Conservation (phyloP, 306 rosid genomes). For the Pterocarpus macrocarpus region DNA sequence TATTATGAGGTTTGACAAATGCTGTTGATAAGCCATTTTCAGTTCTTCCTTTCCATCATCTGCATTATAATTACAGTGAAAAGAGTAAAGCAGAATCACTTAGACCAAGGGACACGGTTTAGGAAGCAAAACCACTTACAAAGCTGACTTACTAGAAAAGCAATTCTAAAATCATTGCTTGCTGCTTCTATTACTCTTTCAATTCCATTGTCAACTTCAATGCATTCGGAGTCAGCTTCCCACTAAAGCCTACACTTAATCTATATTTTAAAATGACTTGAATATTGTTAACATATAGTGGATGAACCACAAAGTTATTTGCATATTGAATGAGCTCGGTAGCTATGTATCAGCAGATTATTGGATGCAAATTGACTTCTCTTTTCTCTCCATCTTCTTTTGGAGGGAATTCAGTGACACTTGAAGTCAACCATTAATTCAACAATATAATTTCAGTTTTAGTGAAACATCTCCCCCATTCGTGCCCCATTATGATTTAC, state of each 20-base stretch:
- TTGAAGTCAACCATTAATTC: slow-evolving; percentile 10
- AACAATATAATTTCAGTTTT: neutral
- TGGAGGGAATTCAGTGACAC: neutral
- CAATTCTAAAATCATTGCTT: slow-evolving; percentile 38
- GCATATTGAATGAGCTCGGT: neutral
- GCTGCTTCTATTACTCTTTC: slow-evolving; percentile 12
- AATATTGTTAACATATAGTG: slow-evolving; percentile 25
- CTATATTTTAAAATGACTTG: slow-evolving; percentile 29
- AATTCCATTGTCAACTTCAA: slow-evolving; percentile 38
- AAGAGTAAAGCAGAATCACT: slow-evolving; percentile 25
- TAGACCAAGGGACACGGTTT: slow-evolving; percentile 35
- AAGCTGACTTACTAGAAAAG: slow-evolving; percentile 47
- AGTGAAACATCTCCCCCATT: slow-evolving; percentile 8
- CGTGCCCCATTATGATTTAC: neutral
- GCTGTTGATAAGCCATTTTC: slow-evolving; percentile 44
- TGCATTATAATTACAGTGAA: slow-evolving; percentile 8
- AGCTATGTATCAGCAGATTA: slow-evolving; percentile 1
- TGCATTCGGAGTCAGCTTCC: slow-evolving; percentile 58
- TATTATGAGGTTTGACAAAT: slow-evolving; percentile 26
- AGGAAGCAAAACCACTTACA: slow-evolving; percentile 43
- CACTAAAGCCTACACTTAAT: slow-evolving; percentile 46
- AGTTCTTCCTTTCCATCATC: slow-evolving; percentile 38
- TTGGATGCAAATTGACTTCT: slow-evolving; percentile 1
- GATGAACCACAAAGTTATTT: slow-evolving; percentile 27
- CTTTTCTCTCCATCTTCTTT: neutral